Conservation (phyloP, 1,284 basidiomycete species). For the Apiotrichum brassicae region DNA sequence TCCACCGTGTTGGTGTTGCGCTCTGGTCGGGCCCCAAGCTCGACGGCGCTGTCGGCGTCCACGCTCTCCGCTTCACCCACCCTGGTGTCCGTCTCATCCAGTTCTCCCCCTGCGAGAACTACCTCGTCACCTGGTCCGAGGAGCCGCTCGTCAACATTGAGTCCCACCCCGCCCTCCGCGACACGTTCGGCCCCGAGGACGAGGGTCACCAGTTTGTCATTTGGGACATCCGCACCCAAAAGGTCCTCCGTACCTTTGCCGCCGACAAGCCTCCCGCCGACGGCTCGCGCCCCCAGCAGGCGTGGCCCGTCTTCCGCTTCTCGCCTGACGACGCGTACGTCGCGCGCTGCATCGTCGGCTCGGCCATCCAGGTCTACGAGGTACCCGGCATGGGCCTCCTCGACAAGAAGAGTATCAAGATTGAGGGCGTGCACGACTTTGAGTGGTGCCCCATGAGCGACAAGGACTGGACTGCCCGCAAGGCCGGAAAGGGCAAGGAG, state of each 20-base stretch:
- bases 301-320: slow-evolving; percentile 96
- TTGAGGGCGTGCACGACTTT: slow-evolving; percentile 97
- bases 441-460: slow-evolving; percentile 97
- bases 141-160: slow-evolving; percentile 86
- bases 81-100: slow-evolving; percentile 93
- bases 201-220: slow-evolving; percentile 96
- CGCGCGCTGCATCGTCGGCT: slow-evolving; percentile 77
- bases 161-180: slow-evolving; percentile 53
- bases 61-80: slow-evolving; percentile 72
- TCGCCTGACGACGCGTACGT: slow-evolving; percentile 95
- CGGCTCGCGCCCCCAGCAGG: slow-evolving; percentile 39
- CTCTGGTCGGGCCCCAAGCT: slow-evolving; percentile 76
- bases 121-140: slow-evolving; percentile 96
- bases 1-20: slow-evolving; percentile 92
- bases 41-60: slow-evolving; percentile 42
- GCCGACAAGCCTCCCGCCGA: slow-evolving; percentile 48
- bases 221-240: slow-evolving; percentile 93
- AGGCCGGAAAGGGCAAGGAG: slow-evolving; percentile 57
- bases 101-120: slow-evolving; percentile 96
- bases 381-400: slow-evolving; percentile 89
- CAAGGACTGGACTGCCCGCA: slow-evolving; percentile 71
- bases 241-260: slow-evolving; percentile 89
- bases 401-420: slow-evolving; percentile 96
- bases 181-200: slow-evolving; percentile 66
- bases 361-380: slow-evolving; percentile 95